These are phyloP conservation scores for Cercis canadensis DNA, from an alignment of 306 rosid species.

Conservation along the genomic window DNA sequence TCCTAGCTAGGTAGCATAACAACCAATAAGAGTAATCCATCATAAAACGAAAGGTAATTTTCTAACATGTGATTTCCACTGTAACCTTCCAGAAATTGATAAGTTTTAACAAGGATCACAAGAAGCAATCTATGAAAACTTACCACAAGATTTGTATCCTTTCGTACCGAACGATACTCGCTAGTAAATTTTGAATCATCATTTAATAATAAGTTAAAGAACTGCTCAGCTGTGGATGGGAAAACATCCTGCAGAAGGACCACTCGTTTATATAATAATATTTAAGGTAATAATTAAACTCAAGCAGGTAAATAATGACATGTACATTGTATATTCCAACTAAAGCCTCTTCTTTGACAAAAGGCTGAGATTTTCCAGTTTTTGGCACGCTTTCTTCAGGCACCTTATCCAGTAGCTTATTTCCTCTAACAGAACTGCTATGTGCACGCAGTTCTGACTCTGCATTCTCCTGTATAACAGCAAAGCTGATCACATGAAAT, in stretches of 20 bases:
- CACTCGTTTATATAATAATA: constrained; percentile 40
- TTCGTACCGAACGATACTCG: constrained; percentile 71
- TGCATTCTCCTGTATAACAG: constrained; percentile 72
- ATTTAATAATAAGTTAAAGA: constrained; percentile 66
- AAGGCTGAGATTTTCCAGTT: constrained; percentile 65
- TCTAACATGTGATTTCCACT: constrained; percentile 25
- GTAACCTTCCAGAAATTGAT: constrained; percentile 17
- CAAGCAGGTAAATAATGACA: constrained; percentile 21
- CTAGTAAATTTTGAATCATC: constrained; percentile 71
- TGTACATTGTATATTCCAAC: constrained; percentile 77
- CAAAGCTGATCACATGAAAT: constrained; percentile 35
- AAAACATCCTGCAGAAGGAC: constrained; percentile 72
- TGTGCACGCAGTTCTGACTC: constrained; percentile 96
- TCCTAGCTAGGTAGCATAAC: constrained; percentile 19
- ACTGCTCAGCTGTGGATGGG: constrained; percentile 80
- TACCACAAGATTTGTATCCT: constrained; percentile 90
- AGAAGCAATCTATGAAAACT: constrained; percentile 51
- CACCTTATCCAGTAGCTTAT: constrained; percentile 51
- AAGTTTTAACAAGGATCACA: constrained; percentile 17
- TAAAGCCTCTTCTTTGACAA: constrained; percentile 79
- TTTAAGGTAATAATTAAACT: constrained; percentile 27
- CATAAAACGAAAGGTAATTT: constrained; percentile 3
- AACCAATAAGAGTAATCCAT: constrained; percentile 3
- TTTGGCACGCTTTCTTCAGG: constrained; percentile 59
- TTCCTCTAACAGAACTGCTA: constrained; percentile 85